These are phyloP conservation scores for Rhodotorula taiwanensis DNA, from an alignment of 768 basidiomycete genomes.

Conservation along the genomic window DNA sequence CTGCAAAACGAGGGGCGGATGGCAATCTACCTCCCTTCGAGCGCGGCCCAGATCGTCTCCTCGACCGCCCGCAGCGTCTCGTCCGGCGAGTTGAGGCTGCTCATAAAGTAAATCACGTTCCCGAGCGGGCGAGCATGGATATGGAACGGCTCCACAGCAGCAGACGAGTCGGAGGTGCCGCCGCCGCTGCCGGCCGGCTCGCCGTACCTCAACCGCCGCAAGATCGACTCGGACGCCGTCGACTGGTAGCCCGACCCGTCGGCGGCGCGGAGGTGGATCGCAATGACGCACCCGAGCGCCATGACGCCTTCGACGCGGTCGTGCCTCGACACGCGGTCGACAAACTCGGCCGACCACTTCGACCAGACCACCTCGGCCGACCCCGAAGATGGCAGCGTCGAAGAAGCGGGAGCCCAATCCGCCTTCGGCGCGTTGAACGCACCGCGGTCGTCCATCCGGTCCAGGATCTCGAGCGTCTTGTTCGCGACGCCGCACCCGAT, in stretches of 20 bases:
- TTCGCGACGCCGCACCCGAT: conserved; percentile 88
- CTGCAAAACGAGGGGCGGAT: no score
- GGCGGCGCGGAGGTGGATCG: conserved; percentile 20
- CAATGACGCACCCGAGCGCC: conserved; percentile 28
- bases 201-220: conserved; percentile 52
- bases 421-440: conserved; percentile 57
- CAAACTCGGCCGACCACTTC: conserved; percentile 29
- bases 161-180: conserved; percentile 44
- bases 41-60: conserved; percentile 5
- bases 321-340: conserved; percentile 15
- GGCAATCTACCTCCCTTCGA: background rate
- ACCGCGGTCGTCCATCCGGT: conserved; percentile 51
- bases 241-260: conserved; percentile 43
- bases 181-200: conserved; percentile 23
- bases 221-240: conserved; percentile 58
- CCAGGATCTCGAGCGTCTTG: conserved; percentile 63
- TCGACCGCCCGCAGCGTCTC: conserved; percentile 36
- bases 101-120: conserved; percentile 87
- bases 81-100: conserved; percentile 63
- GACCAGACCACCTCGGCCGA: conserved; percentile 12
- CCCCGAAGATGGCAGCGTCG: no score
- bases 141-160: conserved; percentile 52
- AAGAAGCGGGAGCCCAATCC: conserved; percentile 52
- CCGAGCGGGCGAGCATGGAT: conserved; percentile 85
- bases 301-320: conserved; percentile 10